Percentiles rank a stretch among this genome's conserved stretches.
phyloP scores from a whole-genome alignment of 139 green algal species.

The Cymbomonas tetramitiformis region DNA sequence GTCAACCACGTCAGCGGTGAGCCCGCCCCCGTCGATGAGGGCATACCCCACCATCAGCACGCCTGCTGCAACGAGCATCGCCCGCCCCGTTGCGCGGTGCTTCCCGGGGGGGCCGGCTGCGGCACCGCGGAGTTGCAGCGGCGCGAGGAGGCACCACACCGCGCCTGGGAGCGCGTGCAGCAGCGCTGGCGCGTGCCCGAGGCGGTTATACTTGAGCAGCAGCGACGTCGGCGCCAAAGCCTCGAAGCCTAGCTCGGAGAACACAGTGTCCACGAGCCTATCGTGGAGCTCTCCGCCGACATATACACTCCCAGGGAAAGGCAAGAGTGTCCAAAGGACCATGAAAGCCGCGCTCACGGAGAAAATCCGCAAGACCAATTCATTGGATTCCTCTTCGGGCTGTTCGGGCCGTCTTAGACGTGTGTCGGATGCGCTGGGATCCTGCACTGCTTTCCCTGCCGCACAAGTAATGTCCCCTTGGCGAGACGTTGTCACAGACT shows the following conservation, averaged over 20 bases:
- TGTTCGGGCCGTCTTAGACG: no score
- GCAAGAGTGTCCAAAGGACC: background rate
- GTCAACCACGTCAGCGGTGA: background rate
- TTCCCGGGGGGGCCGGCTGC: background rate
- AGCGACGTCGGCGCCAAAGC: background rate
- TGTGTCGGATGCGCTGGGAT: no score
- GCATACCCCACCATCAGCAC: background rate
- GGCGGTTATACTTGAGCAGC: background rate
- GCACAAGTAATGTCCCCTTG: no score
- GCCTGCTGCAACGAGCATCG: background rate
- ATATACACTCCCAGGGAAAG: background rate
- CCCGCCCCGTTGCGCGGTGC: background rate
- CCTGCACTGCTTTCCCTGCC: no score
- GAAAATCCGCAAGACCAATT: no score
- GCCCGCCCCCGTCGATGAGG: background rate
- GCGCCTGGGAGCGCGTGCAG: slow-evolving; percentile 1
- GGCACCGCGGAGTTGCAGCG: background rate
- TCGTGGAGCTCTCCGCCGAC: background rate
- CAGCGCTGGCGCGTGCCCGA: background rate
- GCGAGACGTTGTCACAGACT: no score
- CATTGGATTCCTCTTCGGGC: no score
- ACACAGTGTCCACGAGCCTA: background rate
- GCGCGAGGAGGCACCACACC: background rate
- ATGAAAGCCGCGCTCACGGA: slow-evolving; percentile 1
- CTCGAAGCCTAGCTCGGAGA: background rate